Conservation (phyloP, 2,329 filamentous ascomycete species). For the Trichoderma semiorbis region DNA sequence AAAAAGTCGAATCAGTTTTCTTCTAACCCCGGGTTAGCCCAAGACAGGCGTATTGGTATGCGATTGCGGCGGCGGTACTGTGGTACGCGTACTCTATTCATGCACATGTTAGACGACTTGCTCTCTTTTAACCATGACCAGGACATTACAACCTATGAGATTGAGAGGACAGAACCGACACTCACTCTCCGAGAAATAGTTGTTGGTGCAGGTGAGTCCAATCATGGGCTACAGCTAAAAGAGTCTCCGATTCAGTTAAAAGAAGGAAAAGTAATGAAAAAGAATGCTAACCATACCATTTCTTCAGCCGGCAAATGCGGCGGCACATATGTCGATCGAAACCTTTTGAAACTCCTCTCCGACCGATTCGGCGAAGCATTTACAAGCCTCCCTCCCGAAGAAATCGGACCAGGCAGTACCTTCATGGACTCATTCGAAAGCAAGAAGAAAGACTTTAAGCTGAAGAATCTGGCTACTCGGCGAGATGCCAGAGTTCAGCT, state of each 20-base stretch:
- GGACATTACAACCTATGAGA: neutral
- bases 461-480: neutral
- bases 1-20: neutral
- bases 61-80: neutral
- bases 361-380: neutral
- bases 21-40: neutral
- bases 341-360: neutral
- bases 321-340: neutral
- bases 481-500: neutral
- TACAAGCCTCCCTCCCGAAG: neutral
- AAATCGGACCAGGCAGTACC: neutral
- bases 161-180: neutral
- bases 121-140: neutral
- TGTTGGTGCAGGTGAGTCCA: neutral
- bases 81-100: neutral
- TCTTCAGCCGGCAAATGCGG: neutral
- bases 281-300: neutral
- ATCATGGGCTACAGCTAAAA: neutral
- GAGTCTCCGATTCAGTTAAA: neutral
- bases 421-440: neutral
- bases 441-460: neutral
- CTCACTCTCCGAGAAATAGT: neutral
- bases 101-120: rapidly evolving
- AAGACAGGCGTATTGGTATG: neutral
- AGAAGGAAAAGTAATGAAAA: neutral